These are phyloP conservation scores for Neolecta irregularis DNA, from an alignment of 1,139 yeast genomes.

Conservation along the genomic window DNA sequence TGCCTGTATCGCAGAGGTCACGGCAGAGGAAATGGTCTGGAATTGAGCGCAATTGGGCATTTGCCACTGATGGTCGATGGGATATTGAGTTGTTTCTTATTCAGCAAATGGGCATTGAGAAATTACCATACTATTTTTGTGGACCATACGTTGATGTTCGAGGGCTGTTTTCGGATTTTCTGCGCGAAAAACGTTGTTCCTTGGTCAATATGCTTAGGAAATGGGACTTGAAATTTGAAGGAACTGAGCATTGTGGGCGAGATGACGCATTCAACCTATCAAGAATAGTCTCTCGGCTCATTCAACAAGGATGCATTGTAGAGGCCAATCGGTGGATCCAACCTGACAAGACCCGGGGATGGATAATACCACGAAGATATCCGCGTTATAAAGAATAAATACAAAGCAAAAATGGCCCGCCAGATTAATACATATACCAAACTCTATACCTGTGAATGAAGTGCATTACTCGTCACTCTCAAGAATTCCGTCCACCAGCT, in stretches of 20 bases:
- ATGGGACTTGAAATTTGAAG: constrained; percentile 13
- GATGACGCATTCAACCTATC: constrained; percentile 17
- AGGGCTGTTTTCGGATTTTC: constrained; percentile 11
- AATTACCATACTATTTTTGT: constrained; percentile 15
- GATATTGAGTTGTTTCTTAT: constrained; percentile 19
- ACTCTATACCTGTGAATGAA: no score
- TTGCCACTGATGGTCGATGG: constrained; percentile 19
- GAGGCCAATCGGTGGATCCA: constrained; percentile 10
- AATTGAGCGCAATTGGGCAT: constrained; percentile 16
- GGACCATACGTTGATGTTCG: constrained; percentile 18
- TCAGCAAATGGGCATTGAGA: constrained; percentile 6
- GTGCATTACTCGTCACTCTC: constrained; percentile 5
- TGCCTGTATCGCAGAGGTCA: neutral
- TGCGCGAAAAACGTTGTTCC: constrained; percentile 4
- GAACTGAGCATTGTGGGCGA: constrained; percentile 15
- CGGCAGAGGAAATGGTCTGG: neutral
- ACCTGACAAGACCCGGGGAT: no score
- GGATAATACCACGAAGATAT: no score
- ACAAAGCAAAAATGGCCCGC: no score
- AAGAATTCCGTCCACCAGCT: constrained; percentile 57
- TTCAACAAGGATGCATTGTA: constrained; percentile 5
- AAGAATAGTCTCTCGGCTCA: constrained; percentile 11
- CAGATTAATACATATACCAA: no score
- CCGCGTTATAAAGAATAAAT: no score
- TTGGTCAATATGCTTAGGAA: constrained; percentile 12